These are phyloP conservation scores for Pseudonitzschia multistriata DNA, from an alignment of 108 stramenopile genomes.

Conservation along the genomic window DNA sequence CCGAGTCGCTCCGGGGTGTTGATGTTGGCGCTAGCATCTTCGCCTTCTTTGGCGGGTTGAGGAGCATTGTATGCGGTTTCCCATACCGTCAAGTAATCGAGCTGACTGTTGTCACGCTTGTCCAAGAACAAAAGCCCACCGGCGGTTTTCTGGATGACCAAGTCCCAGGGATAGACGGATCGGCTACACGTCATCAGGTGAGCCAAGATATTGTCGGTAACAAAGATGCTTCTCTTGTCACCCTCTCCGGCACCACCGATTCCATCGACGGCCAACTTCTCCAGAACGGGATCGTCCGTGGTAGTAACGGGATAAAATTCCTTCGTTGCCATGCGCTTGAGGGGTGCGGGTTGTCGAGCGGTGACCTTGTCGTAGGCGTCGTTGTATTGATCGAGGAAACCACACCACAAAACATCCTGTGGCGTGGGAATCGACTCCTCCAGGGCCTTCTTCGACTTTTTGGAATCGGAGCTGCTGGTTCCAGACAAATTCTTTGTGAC, in stretches of 20 bases:
- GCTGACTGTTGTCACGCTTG: conserved; percentile 91
- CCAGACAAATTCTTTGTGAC: conserved; percentile 71
- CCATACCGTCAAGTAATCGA: conserved; percentile 92
- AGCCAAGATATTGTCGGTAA: conserved; percentile 93
- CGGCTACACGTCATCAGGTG: conserved; percentile 96
- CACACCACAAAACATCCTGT: conserved; percentile 90
- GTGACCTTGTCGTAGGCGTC: conserved; percentile 92
- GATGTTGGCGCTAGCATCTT: conserved; percentile 55
- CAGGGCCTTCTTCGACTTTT: conserved; percentile 75
- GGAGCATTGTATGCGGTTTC: conserved; percentile 88
- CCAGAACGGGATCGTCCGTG: conserved; percentile 97
- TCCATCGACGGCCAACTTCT: conserved; percentile 90
- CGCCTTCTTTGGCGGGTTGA: conserved; percentile 50
- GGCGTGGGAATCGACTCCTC: conserved; percentile 44
- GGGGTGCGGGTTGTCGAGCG: conserved; percentile 56
- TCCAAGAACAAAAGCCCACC: conserved; percentile 93
- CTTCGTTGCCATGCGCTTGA: conserved; percentile 82
- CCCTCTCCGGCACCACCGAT: conserved; percentile 52
- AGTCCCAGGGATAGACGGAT: conserved; percentile 96
- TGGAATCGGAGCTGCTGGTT: conserved; percentile 56
- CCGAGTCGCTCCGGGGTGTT: conserved; percentile 91
- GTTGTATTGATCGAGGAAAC: conserved; percentile 92
- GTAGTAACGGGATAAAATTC: conserved; percentile 96
- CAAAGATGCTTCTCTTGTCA: conserved; percentile 63
- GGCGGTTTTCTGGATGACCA: conserved; percentile 91